Evolutionary conservation across 192 early-diverging fungal genomes (phyloP), one percentile per base, ranked within the genome.

Genomic region (Pilaira anomala): DNA sequence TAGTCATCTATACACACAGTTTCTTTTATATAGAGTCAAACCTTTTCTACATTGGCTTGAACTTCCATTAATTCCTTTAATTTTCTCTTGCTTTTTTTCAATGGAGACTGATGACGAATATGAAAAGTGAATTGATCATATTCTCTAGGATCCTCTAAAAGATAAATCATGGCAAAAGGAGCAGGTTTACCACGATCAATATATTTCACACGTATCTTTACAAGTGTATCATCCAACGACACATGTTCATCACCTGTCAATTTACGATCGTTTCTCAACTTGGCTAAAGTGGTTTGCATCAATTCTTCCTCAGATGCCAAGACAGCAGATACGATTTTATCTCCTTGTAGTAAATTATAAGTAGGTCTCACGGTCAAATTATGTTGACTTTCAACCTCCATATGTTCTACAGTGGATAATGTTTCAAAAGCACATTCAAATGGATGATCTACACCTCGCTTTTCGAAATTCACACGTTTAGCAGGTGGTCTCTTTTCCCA

Each of bases 381-480:
- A 19, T 0, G 18, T 6, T 48, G 25, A 28, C 46, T 18, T n/a
- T 45, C 51, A 30, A 53, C 46, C 21, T 46, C 48, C 56, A 54
- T 46, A 24, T n/a, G 24, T 21, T 26, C 61, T 56, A 41, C 3
- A 26, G 8, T n/a, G 11, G n/a, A 53, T 29, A 28, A 26, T 0
- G 19, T n/a, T 36, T 68, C 62, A 80, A 92, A 93, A 9, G 85
- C 73, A 40, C 88, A 75, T 22, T 72, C 79, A 66, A 96, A 98
- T 9, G 93, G 93, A 51, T 78, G 64, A 39, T 74, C 50, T 2
- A 91, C 73, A 14, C 83, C 80, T 26, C 88, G 48, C 64, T 93
- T 90, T 29, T 65, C 68, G 66, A 87, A 98, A 75, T 96, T 95
- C 50, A 83, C 64, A 29, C 93, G 78, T 66, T 98, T 97, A 6